Percentiles rank a stretch among this genome's conserved stretches.
phyloP scores from a whole-genome alignment of 2,329 filamentous ascomycete genomes.

The Claviceps citrina region DNA sequence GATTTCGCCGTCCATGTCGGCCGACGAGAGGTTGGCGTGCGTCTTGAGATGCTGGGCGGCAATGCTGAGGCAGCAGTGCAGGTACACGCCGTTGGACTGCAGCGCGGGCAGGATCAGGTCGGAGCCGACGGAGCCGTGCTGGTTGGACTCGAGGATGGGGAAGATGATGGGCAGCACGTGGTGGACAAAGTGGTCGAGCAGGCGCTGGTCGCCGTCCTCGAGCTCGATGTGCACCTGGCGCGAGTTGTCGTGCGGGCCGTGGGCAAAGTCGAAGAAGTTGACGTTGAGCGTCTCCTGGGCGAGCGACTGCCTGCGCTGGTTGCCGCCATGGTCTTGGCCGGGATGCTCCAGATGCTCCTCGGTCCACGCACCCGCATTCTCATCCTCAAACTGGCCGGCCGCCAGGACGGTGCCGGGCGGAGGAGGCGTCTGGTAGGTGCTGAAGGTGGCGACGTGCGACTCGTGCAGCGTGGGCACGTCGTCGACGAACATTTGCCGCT shows the following conservation, averaged over 20 bases:
- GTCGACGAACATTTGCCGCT: conserved; percentile 85
- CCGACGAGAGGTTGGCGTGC: conserved; percentile 41
- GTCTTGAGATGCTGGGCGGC: conserved; percentile 86
- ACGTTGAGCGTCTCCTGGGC: conserved; percentile 51
- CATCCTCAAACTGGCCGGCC: conserved; percentile 45
- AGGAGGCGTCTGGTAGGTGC: conserved; percentile 71
- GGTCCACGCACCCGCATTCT: conserved; percentile 25
- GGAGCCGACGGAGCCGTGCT: conserved; percentile 65
- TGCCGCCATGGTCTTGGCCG: background rate
- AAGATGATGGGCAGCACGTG: conserved; percentile 80
- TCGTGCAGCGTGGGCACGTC: conserved; percentile 74
- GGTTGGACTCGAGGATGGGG: conserved; percentile 79
- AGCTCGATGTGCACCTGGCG: conserved; percentile 64
- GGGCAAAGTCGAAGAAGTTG: conserved; percentile 71
- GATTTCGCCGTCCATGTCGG: conserved; percentile 77
- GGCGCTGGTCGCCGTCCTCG: conserved; percentile 70
- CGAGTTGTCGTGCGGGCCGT: conserved; percentile 46
- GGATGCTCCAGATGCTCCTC: conserved; percentile 13
- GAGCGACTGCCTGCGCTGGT: conserved; percentile 44
- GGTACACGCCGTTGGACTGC: conserved; percentile 80
- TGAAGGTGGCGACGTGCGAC: conserved; percentile 83
- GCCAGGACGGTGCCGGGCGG: conserved; percentile 52
- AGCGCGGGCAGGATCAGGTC: conserved; percentile 77
- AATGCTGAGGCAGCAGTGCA: conserved; percentile 90
- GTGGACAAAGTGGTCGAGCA: conserved; percentile 82